phyloP scores from a whole-genome alignment of 768 basidiomycete genomes.

The Russula sp. region DNA sequence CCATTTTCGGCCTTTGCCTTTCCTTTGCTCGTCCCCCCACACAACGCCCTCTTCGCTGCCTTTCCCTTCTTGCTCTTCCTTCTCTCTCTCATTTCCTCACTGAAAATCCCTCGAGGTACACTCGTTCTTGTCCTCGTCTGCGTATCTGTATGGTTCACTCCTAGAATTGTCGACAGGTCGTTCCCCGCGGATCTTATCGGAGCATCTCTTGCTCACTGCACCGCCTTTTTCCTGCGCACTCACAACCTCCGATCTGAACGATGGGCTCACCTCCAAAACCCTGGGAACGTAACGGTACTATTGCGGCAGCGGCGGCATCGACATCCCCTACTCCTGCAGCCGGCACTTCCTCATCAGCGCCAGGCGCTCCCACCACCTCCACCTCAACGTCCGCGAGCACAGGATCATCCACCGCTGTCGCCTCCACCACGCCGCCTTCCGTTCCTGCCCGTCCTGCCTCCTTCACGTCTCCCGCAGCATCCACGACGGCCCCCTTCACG shows the following conservation, averaged over 20 bases:
- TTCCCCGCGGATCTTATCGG: neutral
- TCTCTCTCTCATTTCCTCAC: too few species aligned
- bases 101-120: neutral
- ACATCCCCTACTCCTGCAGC: constrained; percentile 43
- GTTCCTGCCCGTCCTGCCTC: constrained; percentile 60
- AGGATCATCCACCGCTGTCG: neutral
- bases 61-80: too few species aligned
- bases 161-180: too few species aligned
- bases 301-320: constrained; percentile 21
- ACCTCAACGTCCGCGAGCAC: neutral
- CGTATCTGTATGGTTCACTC: too few species aligned
- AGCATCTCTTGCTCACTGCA: neutral
- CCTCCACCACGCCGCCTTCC: constrained; percentile 26
- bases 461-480: constrained; percentile 28
- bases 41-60: too few species aligned
- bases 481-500: constrained; percentile 29
- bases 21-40: too few species aligned
- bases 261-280: constrained; percentile 89
- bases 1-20: too few species aligned
- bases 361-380: neutral
- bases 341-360: constrained; percentile 41
- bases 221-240: neutral
- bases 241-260: constrained; percentile 22
- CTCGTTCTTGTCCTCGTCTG: neutral
- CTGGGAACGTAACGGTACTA: constrained; percentile 59